These are phyloP conservation scores for Solidago caesia DNA, from an alignment of 129 eudicot species.

Conservation along the genomic window DNA sequence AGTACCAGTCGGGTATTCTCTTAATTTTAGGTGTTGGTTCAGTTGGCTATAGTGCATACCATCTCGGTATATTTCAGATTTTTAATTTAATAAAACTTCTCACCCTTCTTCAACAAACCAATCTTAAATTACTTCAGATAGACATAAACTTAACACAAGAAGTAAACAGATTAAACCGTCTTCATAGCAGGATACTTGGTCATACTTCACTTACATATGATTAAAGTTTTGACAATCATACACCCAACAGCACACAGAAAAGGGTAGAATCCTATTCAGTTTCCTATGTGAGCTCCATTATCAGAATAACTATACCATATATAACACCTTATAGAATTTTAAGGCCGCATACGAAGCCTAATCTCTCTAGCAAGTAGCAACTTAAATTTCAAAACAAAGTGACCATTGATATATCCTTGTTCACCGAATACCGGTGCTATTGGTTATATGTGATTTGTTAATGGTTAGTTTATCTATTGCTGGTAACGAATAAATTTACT, in stretches of 20 bases:
- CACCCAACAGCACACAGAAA: not conserved
- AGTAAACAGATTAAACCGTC: not conserved
- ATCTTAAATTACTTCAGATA: slow-evolving; percentile 1
- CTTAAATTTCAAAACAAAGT: not conserved
- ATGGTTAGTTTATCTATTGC: not conserved
- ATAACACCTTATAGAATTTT: not conserved
- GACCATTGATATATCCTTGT: not conserved
- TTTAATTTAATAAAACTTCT: not conserved
- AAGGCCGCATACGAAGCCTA: not conserved
- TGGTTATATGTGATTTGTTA: not conserved
- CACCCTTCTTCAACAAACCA: not conserved
- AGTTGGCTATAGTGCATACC: slow-evolving; percentile 8
- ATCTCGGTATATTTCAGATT: slow-evolving; percentile 7
- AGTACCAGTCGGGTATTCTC: not conserved
- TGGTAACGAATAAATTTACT: not conserved
- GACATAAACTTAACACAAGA: not conserved
- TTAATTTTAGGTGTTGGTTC: slow-evolving; percentile 17
- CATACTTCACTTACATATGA: slow-evolving; percentile 13
- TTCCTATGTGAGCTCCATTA: not conserved
- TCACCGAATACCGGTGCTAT: not conserved
- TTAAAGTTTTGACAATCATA: slow-evolving; percentile 11
- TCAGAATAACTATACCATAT: not conserved
- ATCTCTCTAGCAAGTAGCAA: slow-evolving; percentile 5
- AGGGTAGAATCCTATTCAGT: not conserved
- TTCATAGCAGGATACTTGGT: not conserved